Conservation (phyloP, 2,329 filamentous ascomycete genomes). For the Colletotrichum kahawae region DNA sequence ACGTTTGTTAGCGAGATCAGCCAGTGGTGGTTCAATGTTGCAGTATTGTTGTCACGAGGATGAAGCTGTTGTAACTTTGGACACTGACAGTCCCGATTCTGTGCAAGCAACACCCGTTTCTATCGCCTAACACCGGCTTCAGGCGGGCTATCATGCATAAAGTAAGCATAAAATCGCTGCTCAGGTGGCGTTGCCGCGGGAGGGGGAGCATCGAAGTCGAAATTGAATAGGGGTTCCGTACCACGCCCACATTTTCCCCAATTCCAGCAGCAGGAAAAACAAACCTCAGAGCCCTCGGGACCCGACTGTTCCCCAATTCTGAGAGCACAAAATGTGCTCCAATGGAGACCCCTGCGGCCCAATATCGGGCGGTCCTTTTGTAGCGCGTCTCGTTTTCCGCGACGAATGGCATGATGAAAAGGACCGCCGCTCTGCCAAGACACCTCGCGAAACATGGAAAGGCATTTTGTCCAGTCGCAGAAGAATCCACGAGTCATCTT, state of each 20-base stretch:
- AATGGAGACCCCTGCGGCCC: neutral
- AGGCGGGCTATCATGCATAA: neutral
- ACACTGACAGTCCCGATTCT: neutral
- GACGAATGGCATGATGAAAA: constrained; percentile 7
- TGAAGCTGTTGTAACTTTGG: neutral
- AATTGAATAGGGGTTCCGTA: neutral
- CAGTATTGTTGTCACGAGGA: neutral
- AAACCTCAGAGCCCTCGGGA: neutral
- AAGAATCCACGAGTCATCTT: neutral
- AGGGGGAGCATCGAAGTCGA: neutral
- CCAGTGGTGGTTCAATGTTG: neutral
- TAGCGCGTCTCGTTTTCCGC: constrained; percentile 4
- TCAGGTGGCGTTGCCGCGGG: neutral
- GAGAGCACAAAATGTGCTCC: neutral
- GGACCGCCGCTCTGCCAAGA: neutral
- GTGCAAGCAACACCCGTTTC: neutral
- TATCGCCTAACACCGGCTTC: neutral
- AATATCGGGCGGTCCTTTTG: constrained; percentile 8
- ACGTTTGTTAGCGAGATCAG: neutral
- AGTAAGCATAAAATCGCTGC: neutral
- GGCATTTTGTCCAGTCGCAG: neutral
- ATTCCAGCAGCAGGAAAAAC: neutral
- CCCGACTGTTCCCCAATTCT: neutral
- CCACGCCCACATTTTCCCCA: neutral
- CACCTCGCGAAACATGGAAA: neutral